A percentile compares a stretch with the other conserved stretches of the same genome.
phyloP scores from a whole-genome alignment of 179 eudicot genomes.

The Silene vulgaris region DNA sequence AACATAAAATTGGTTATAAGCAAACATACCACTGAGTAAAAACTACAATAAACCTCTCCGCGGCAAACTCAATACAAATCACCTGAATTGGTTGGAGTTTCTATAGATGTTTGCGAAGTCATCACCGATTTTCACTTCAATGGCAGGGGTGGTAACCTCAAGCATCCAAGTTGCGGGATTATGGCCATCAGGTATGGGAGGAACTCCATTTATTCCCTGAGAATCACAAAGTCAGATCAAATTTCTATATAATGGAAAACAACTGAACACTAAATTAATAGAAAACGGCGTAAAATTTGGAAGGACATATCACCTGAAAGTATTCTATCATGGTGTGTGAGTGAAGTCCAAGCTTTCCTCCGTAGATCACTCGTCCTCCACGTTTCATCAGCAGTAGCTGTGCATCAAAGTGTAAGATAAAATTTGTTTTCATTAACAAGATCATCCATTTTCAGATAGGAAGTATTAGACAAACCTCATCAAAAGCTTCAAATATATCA shows the following conservation, averaged over 20 bases:
- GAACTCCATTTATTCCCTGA: constrained; percentile 63
- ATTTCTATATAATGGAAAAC: too few species aligned
- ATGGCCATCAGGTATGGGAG: constrained; percentile 63
- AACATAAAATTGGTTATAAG: constrained; percentile 2
- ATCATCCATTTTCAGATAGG: background rate
- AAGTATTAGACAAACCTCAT: constrained; percentile 51
- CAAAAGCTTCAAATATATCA: constrained; percentile 91
- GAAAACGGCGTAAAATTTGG: background rate
- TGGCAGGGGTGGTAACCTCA: constrained; percentile 72
- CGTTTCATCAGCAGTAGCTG: constrained; percentile 93
- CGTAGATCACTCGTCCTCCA: constrained; percentile 82
- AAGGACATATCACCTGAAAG: constrained; percentile 54
- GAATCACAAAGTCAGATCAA: background rate
- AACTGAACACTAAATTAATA: background rate
- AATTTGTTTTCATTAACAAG: background rate
- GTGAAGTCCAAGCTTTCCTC: constrained; percentile 80
- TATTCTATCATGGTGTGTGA: constrained; percentile 67
- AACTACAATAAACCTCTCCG: background rate
- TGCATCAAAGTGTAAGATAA: constrained; percentile 22
- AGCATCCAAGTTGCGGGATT: constrained; percentile 99
- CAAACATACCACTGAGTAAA: background rate
- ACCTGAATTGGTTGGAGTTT: constrained; percentile 74
- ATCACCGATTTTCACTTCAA: constrained; percentile 58
- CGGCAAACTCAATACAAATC: constrained; percentile 12
- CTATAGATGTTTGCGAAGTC: constrained; percentile 68